These are phyloP conservation scores for Colletotrichum endophyticum DNA, from an alignment of 2,329 filamentous ascomycete genomes.

Conservation along the genomic window DNA sequence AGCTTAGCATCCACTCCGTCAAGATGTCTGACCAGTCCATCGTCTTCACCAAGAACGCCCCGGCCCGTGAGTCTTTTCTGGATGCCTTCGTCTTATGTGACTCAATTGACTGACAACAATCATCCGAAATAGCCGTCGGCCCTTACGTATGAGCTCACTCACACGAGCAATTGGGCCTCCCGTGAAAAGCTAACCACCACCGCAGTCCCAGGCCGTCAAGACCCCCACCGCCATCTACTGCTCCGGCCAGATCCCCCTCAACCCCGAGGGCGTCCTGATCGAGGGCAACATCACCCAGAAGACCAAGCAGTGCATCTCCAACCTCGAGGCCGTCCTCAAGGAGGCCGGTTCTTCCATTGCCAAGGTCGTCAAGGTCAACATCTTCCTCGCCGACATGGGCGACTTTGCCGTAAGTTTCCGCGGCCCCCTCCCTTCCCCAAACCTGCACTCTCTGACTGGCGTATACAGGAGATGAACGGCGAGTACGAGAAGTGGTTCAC, in stretches of 20 bases:
- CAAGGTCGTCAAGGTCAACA: slow-evolving; percentile 88
- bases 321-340: slow-evolving; percentile 82
- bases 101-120: background rate
- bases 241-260: slow-evolving; percentile 76
- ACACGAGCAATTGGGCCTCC: background rate
- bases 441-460: background rate
- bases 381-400: slow-evolving; percentile 92
- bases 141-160: slow-evolving; percentile 59
- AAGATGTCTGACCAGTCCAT: slow-evolving; percentile 38
- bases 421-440: too few species aligned
- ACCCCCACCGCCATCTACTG: slow-evolving; percentile 70
- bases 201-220: slow-evolving; percentile 70
- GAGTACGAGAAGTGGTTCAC: slow-evolving; percentile 84
- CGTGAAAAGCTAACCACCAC: slow-evolving; percentile 15
- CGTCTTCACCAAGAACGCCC: slow-evolving; percentile 64
- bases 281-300: slow-evolving; percentile 68
- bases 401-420: slow-evolving; percentile 69
- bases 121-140: slow-evolving; percentile 54
- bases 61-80: slow-evolving; percentile 52
- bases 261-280: slow-evolving; percentile 59
- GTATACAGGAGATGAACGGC: slow-evolving; percentile 74
- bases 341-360: slow-evolving; percentile 79
- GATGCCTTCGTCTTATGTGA: background rate
- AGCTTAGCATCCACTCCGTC: slow-evolving; percentile 5
- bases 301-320: slow-evolving; percentile 70